Conservation (phyloP, 768 basidiomycete genomes). For the Cystobasidiopsis lactophilus region DNA sequence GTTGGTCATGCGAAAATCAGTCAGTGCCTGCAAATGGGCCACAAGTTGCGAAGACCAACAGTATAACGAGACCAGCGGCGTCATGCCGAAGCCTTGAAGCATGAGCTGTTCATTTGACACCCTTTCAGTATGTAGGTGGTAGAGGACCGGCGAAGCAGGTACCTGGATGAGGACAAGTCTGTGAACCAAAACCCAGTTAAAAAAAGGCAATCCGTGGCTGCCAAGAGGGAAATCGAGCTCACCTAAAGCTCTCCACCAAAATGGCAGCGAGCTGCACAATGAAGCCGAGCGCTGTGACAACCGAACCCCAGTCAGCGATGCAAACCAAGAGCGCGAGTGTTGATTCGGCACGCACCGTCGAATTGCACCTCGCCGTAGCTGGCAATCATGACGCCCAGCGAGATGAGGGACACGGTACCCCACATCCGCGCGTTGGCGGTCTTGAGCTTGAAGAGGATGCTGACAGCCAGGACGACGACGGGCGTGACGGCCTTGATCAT, state of each 20-base stretch:
- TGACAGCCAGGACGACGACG: constrained; percentile 76
- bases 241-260: constrained; percentile 67
- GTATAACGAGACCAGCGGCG: constrained; percentile 42
- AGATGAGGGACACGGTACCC: constrained; percentile 71
- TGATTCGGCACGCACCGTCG: too few species aligned
- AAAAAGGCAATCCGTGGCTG: constrained; percentile 40
- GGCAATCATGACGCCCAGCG: constrained; percentile 62
- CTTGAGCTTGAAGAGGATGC: constrained; percentile 66
- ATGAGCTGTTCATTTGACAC: too few species aligned
- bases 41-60: too few species aligned
- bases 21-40: too few species aligned
- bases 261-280: constrained; percentile 37
- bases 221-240: too few species aligned
- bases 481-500: constrained; percentile 54
- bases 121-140: too few species aligned
- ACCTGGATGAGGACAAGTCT: constrained; percentile 76
- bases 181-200: constrained; percentile 32
- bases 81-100: constrained; percentile 89
- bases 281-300: constrained; percentile 68
- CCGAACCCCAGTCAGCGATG: too few species aligned
- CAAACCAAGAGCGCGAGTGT: too few species aligned
- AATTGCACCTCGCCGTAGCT: constrained; percentile 73
- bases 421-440: constrained; percentile 60
- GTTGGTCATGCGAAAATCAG: too few species aligned
- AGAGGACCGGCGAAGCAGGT: too few species aligned